These are phyloP conservation scores for Cymbidium sinense DNA, from an alignment of 106 monocot genomes.

Conservation along the genomic window DNA sequence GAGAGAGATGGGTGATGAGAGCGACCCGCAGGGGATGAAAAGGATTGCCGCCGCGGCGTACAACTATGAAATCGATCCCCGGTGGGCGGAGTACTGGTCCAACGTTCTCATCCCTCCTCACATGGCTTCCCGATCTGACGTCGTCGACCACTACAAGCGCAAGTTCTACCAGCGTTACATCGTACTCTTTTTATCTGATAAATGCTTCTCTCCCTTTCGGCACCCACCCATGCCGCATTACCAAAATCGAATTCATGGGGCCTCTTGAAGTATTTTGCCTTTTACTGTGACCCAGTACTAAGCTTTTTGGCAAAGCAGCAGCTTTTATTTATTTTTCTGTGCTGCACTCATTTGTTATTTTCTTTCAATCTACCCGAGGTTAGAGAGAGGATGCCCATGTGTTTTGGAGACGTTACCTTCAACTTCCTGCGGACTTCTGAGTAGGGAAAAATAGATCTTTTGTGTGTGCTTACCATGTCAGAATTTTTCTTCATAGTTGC, in stretches of 20 bases:
- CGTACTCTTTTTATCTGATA: conserved; percentile 18
- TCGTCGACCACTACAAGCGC: conserved; percentile 66
- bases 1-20: conserved; percentile 11
- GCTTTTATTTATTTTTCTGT: background rate
- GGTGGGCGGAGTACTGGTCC: conserved; percentile 69
- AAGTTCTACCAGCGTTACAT: conserved; percentile 80
- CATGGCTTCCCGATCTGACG: conserved; percentile 46
- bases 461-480: background rate
- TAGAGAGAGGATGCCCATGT: background rate
- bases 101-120: conserved; percentile 71
- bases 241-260: background rate
- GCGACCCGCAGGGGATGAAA: conserved; percentile 33
- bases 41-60: conserved; percentile 63
- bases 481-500: background rate
- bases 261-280: background rate
- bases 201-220: background rate
- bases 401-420: background rate
- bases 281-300: background rate
- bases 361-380: background rate
- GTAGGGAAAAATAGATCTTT: no score
- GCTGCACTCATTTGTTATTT: background rate
- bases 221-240: background rate
- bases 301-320: background rate
- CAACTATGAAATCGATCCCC: conserved; percentile 59
- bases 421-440: background rate